A percentile compares a stretch with the other conserved stretches of the same genome.
Conservation (phyloP, 2,329 filamentous ascomycete genomes). For the Arthrobotrys megalospora region DNA sequence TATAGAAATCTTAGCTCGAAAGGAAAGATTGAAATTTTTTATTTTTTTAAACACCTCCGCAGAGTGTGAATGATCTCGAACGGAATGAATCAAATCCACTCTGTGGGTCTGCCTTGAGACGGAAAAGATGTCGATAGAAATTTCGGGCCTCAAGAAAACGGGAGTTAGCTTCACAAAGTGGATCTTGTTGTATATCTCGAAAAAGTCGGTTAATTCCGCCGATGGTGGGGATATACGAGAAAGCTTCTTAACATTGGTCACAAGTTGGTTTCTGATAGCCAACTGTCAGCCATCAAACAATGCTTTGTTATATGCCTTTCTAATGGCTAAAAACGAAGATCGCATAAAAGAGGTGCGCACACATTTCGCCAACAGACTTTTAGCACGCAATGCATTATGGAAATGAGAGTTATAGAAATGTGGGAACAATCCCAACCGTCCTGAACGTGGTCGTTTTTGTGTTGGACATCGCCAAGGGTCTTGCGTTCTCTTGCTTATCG, state of each 20-base stretch:
- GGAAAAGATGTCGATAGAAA: conserved; percentile 17
- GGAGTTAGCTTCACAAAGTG: conserved; percentile 2
- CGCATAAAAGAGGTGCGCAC: conserved; percentile 16
- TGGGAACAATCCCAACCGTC: conserved; percentile 17
- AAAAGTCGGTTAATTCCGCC: background rate
- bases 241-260: conserved; percentile 8
- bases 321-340: background rate
- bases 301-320: background rate
- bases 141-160: conserved; percentile 4
- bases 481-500: conserved; percentile 32
- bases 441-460: conserved; percentile 44
- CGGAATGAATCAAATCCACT: conserved; percentile 37
- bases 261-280: background rate
- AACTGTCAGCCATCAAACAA: conserved; percentile 7
- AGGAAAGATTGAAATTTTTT: conserved; percentile 26
- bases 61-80: conserved; percentile 22
- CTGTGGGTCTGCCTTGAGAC: conserved; percentile 13
- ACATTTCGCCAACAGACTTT: conserved; percentile 9
- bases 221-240: conserved; percentile 3
- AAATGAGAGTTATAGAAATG: conserved; percentile 17
- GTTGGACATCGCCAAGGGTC: conserved; percentile 47
- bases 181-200: conserved; percentile 23
- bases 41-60: conserved; percentile 1
- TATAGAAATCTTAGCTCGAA: conserved; percentile 33
- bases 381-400: conserved; percentile 29